Base-by-base conservation (phyloP, 345 rosid species). In the Euphorbia peplus region DNA sequence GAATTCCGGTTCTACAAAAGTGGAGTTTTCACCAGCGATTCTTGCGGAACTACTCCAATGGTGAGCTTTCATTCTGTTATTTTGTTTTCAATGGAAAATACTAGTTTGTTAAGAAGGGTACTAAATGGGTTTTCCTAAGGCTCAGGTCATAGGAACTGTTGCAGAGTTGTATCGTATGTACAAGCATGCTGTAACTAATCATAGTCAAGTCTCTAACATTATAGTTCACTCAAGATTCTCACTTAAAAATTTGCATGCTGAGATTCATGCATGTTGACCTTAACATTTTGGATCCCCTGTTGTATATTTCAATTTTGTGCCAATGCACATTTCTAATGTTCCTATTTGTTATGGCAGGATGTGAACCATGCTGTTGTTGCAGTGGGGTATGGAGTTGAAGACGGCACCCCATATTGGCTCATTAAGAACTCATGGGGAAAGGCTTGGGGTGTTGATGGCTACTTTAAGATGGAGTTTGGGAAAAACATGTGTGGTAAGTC, bases 331-430 rank as follows among this genome's bases (percentile, higher is more conserved):
- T 60, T 29, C 60, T 73, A 35, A 29, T n/a, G 28, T 46, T 56
- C 66, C 13, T 5, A 52, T 44, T 48, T 63, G 64, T 54, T 76
- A 56, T 56, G 68, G 72, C 80, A 91, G 98, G 98, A 93, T 63
- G 97, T 93, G 85, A 93, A 93, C 90, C 99, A 93, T 47, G 93
- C 99, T 1, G 99, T 93, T 72, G 75, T 91, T 71, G 99, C 95
- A 14, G 95, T 93, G 44, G 99, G 99, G 16, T 91, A 88, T 69
- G 99, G 99, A 76, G 82, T 91, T 7, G 97, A 91, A 79, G 51
- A 83, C 48, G 96, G 88, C 37, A 80, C 88, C 5, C 90, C 90
- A 3, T 91, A 86, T 75, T 93, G 98, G 98, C 85, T 93, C 50
- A 79, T 91, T 64, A 89, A 93, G 90, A 91, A 93, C 83, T 93